These are phyloP conservation scores for Alternaria postmessia DNA, from an alignment of 2,329 filamentous ascomycete genomes.

Conservation along the genomic window DNA sequence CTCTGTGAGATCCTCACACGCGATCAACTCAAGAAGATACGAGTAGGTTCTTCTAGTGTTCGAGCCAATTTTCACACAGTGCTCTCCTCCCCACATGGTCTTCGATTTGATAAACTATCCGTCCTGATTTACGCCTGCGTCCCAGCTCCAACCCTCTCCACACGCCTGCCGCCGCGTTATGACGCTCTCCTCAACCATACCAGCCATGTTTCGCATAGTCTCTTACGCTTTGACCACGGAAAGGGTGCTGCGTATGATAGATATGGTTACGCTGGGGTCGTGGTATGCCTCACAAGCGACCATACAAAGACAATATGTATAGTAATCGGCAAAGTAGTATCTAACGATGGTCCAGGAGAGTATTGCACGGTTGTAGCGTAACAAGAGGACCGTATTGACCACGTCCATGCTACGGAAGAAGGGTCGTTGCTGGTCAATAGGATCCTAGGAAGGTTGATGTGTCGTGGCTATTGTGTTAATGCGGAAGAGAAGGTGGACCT, in stretches of 20 bases:
- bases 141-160: neutral
- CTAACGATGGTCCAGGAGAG: neutral
- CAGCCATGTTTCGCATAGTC: neutral
- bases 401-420: neutral
- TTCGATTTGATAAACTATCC: neutral
- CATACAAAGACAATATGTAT: neutral
- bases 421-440: neutral
- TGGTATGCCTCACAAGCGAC: neutral
- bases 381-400: neutral
- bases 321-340: neutral
- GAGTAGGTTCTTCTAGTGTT: neutral
- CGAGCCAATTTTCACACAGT: neutral
- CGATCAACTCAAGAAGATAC: neutral
- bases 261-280: neutral
- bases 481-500: neutral
- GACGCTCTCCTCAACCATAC: neutral
- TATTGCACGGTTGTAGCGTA: neutral
- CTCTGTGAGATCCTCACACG: neutral
- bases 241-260: neutral
- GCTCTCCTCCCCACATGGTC: neutral
- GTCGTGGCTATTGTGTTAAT: neutral
- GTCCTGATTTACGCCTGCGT: neutral
- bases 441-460: neutral
- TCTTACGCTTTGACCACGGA: neutral
- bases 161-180: neutral